These are phyloP conservation scores for Wickerhamiella bombiphila DNA, from an alignment of 805 yeast species.

Conservation along the genomic window DNA sequence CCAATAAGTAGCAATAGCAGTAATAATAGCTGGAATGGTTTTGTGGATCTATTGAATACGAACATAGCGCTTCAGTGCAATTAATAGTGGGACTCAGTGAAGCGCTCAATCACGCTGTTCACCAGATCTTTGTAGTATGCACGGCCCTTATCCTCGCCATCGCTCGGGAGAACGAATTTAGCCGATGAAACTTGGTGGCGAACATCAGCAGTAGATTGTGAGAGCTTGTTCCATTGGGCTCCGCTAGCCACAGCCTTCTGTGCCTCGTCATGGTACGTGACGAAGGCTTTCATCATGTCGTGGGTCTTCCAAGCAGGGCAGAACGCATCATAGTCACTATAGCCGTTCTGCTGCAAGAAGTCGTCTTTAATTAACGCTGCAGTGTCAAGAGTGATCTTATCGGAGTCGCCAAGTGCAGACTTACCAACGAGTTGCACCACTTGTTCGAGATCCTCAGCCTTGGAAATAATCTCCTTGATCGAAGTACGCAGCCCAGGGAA, in stretches of 20 bases:
- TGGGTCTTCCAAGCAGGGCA: constrained; percentile 99
- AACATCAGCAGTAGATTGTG: constrained; percentile 80
- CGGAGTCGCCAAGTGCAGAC: constrained; percentile 91
- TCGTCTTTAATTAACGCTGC: constrained; percentile 88
- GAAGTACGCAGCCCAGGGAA: constrained; percentile 82
- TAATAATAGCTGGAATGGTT: no score
- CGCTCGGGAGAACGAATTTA: constrained; percentile 89
- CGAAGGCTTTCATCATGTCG: constrained; percentile 94
- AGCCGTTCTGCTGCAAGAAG: constrained; percentile 98
- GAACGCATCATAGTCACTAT: constrained; percentile 94
- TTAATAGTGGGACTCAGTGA: constrained; percentile 89
- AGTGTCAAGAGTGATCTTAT: constrained; percentile 91
- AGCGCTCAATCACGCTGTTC: constrained; percentile 67
- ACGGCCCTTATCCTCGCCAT: constrained; percentile 67
- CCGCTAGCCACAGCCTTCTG: constrained; percentile 92
- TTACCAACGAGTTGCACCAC: constrained; percentile 99
- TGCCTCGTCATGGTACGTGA: constrained; percentile 88
- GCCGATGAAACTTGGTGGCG: constrained; percentile 89
- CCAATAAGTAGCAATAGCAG: no score
- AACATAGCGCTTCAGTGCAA: no score
- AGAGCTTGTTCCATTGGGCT: constrained; percentile 82
- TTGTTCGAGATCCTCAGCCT: constrained; percentile 97
- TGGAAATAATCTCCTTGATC: constrained; percentile 85
- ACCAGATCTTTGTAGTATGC: constrained; percentile 66
- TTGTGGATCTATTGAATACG: no score